phyloP scores from a whole-genome alignment of 306 rosid species.

The Purshia tridentata region DNA sequence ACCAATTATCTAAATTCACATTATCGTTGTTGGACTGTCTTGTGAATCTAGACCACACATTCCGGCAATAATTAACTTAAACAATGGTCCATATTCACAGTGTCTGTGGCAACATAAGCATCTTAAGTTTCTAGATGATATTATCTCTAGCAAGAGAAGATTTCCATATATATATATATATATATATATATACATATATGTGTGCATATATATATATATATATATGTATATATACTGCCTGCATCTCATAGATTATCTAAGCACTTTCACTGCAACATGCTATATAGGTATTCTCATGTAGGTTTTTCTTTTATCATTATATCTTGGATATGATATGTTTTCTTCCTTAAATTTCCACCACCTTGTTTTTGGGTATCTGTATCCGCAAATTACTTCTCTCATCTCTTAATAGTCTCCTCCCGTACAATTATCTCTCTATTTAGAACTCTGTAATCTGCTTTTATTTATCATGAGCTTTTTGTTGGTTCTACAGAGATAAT shows the following conservation, averaged over 20 bases:
- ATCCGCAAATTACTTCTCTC: neutral
- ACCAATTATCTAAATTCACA: too few relatives aligned
- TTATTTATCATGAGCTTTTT: neutral
- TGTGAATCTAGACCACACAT: too few relatives aligned
- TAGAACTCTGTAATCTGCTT: neutral
- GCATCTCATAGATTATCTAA: neutral
- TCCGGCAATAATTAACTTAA: too few relatives aligned
- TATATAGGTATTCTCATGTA: neutral
- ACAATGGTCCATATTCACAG: too few relatives aligned
- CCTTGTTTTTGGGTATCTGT: constrained; percentile 1
- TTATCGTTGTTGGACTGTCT: too few relatives aligned
- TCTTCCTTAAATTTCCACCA: neutral
- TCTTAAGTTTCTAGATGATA: too few relatives aligned
- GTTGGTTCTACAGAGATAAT: constrained; percentile 45
- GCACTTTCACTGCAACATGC: neutral
- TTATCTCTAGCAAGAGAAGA: too few relatives aligned
- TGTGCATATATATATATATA: too few relatives aligned
- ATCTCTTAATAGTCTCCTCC: neutral
- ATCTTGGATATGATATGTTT: neutral
- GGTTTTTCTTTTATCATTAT: neutral
- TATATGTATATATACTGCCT: neutral
- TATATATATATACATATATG: too few relatives aligned
- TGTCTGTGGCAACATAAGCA: too few relatives aligned
- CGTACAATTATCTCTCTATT: neutral
- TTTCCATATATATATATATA: too few relatives aligned